A percentile compares a stretch with the other conserved stretches of the same genome.
Evolutionary conservation across 2,329 filamentous ascomycete genomes (phyloP).

Genomic region (Pseudogymnoascus destructans): DNA sequence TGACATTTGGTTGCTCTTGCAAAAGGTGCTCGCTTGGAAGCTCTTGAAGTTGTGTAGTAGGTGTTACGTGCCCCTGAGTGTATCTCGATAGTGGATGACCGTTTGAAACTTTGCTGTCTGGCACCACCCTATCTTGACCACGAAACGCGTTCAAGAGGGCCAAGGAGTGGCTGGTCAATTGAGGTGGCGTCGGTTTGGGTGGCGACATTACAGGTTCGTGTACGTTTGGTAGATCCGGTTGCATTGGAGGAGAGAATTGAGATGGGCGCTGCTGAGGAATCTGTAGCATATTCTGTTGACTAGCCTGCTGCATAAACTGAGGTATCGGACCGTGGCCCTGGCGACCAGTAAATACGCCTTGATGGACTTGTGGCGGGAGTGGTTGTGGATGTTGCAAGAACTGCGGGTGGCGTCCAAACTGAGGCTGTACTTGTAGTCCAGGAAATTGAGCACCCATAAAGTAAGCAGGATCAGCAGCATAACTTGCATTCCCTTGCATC

Average conservation of each 20-base stretch:
- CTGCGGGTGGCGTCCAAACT: slow-evolving; percentile 19
- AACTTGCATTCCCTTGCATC: not conserved
- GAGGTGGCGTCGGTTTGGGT: slow-evolving; percentile 18
- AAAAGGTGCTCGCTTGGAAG: slow-evolving; percentile 16
- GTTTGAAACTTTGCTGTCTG: slow-evolving; percentile 11
- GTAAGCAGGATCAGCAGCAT: not conserved
- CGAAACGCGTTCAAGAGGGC: slow-evolving; percentile 35
- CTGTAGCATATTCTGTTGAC: slow-evolving; percentile 9
- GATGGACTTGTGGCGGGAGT: slow-evolving; percentile 41
- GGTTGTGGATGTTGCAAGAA: slow-evolving; percentile 27
- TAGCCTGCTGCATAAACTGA: slow-evolving; percentile 19
- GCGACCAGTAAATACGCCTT: slow-evolving; percentile 35
- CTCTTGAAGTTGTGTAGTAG: slow-evolving; percentile 17
- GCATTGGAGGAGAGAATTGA: slow-evolving; percentile 11
- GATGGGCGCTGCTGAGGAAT: slow-evolving; percentile 1
- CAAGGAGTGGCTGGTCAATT: slow-evolving; percentile 32
- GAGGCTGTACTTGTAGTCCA: slow-evolving; percentile 14
- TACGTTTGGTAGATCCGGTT: slow-evolving; percentile 21
- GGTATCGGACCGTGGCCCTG: slow-evolving; percentile 23
- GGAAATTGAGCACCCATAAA: not conserved
- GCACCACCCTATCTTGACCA: slow-evolving; percentile 17
- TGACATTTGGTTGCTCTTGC: not conserved
- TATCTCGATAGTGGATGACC: slow-evolving; percentile 16
- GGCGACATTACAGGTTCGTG: slow-evolving; percentile 22
- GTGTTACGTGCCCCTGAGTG: slow-evolving; percentile 11